Conservation (phyloP, 257 asterid species). For the Gynochthodes officinalis region DNA sequence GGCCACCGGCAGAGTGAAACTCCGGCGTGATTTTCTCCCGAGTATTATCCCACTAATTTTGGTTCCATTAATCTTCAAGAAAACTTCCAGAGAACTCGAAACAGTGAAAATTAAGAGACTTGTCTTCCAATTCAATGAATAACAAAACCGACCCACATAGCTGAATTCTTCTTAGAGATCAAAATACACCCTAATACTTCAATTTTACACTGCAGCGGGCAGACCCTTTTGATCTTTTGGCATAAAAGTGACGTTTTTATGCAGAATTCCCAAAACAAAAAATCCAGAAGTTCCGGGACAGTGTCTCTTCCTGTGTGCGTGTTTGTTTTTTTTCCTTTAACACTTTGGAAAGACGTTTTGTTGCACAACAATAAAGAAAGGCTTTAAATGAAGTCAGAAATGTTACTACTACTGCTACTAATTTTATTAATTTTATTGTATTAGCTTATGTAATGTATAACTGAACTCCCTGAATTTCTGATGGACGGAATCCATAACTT, state of each 20-base stretch:
- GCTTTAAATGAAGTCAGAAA: not conserved
- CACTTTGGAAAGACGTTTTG: conserved; percentile 12
- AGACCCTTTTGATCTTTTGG: not conserved
- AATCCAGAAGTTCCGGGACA: conserved; percentile 21
- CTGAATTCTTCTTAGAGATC: not conserved
- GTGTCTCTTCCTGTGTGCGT: not conserved
- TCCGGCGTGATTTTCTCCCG: conserved; percentile 34
- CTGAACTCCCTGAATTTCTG: conserved; percentile 18
- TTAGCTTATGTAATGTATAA: not conserved
- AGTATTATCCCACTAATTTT: conserved; percentile 28
- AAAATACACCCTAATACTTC: not conserved
- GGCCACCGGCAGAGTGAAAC: conserved; percentile 35
- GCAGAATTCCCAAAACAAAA: conserved; percentile 10
- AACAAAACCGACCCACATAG: conserved; percentile 22
- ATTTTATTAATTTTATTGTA: not conserved
- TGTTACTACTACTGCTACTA: not conserved
- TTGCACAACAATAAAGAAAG: no score
- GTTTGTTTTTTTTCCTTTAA: conserved; percentile 7
- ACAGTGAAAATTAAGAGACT: conserved; percentile 10
- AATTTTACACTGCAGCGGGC: not conserved
- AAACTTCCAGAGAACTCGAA: conserved; percentile 26
- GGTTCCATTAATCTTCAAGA: conserved; percentile 16
- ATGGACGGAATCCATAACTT: conserved; percentile 5
- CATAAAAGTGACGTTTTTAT: conserved; percentile 15
- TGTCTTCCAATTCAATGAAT: conserved; percentile 27